These are phyloP conservation scores for Monosporascus sp. DNA, from an alignment of 2,329 filamentous ascomycete genomes.

Conservation along the genomic window DNA sequence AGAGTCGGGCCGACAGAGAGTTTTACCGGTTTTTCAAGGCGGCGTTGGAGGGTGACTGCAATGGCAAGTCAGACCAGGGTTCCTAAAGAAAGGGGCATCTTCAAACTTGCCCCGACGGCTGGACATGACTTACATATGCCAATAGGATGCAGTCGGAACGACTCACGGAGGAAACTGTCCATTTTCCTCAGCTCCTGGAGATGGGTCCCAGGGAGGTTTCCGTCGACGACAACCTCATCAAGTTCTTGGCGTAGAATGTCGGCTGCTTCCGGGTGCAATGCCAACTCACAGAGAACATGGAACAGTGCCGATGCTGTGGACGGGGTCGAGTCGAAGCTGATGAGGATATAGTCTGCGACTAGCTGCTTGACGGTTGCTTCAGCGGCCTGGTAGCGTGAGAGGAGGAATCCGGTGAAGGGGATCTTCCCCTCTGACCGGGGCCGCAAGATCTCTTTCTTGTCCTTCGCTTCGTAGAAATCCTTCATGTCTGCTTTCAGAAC, in stretches of 20 bases:
- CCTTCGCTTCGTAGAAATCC: neutral
- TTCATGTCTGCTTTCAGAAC: slow-evolving; percentile 3
- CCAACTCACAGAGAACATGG: slow-evolving; percentile 2
- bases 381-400: slow-evolving; percentile 3
- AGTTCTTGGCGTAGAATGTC: slow-evolving; percentile 5
- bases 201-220: slow-evolving; percentile 4
- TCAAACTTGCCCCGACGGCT: no score
- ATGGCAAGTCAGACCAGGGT: neutral
- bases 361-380: slow-evolving; percentile 4
- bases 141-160: slow-evolving; percentile 6
- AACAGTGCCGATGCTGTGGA: slow-evolving; percentile 7
- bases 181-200: slow-evolving; percentile 6
- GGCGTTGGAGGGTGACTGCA: slow-evolving; percentile 6
- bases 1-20: slow-evolving; percentile 5
- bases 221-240: neutral
- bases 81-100: no score
- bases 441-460: slow-evolving; percentile 3
- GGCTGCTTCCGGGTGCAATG: slow-evolving; percentile 1
- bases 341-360: slow-evolving; percentile 4
- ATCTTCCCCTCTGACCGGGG: slow-evolving; percentile 3
- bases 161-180: slow-evolving; percentile 10
- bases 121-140: slow-evolving; percentile 4
- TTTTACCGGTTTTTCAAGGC: slow-evolving; percentile 2
- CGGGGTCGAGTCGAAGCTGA: slow-evolving; percentile 8
- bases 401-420: slow-evolving; percentile 5